Evolutionary conservation across 108 stramenopile species (phyloP), one percentile per base, ranked within the genome.

Genomic region (Discostella pseudostelligera): DNA sequence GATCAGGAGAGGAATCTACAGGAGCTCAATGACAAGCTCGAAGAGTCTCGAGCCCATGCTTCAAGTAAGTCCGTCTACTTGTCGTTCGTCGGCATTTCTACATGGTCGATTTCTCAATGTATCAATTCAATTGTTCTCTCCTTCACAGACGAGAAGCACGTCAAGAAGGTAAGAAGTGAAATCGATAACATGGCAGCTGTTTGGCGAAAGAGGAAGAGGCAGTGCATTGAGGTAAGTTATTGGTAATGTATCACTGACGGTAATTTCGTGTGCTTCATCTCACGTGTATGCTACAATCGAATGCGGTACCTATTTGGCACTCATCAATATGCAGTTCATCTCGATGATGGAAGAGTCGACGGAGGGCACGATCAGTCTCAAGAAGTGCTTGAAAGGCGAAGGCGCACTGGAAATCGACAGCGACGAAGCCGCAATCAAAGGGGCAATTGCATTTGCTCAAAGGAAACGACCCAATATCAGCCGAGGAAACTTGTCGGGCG

Each of bases 361-460:
- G 4, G 86, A 86, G 26, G 88, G 89, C 13, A 69, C 80, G 4
- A 60, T 90, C 1, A 65, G 47, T 43, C 60, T 74, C 59, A 82
- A 82, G 60, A 93, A 93, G 56, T 86, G 83, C 54, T 55, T 85
- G 28, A 67, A 37, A 6, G 87, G 88, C 4, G 88, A 89, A 21
- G 91, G 91, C 6, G 87, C 70, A n/a, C 83, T 93, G 26, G 79
- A 81, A 9, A 69, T 89, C 25, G 91, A 92, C 17, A 81, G 80
- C 4, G 91, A 93, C 42, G 88, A 93, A 53, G 59, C 32, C 2
- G 82, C 66, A 19, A 67, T 81, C 29, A 79, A 78, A 42, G 76
- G 72, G 13, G 80, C 85, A 7, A 51, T 72, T 8, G 71, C 72
- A 4, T 88, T 51, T 44, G 77, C 69, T 12, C 81, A 83, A 49